Conservation (phyloP, 2,329 filamentous ascomycete species). For the Paracorniculantispora psalliotae region DNA sequence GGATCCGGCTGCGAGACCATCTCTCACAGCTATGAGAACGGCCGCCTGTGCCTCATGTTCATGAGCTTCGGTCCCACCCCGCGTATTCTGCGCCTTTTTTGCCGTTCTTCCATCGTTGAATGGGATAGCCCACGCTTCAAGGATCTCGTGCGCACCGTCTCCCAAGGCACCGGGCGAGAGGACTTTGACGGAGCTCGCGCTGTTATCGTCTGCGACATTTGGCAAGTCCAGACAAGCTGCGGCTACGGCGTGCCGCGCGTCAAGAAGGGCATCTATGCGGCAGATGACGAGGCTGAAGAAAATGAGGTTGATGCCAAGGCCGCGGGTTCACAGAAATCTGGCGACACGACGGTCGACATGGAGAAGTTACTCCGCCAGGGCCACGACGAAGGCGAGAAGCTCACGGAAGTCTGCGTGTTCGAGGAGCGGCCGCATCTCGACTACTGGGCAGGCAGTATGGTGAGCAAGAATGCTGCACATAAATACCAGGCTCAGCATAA, state of each 20-base stretch:
- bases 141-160: conserved; percentile 40
- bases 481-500: conserved; percentile 57
- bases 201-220: conserved; percentile 57
- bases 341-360: conserved; percentile 12
- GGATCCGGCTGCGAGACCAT: conserved; percentile 75
- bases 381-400: conserved; percentile 18
- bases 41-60: conserved; percentile 70
- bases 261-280: conserved; percentile 33
- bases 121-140: conserved; percentile 48
- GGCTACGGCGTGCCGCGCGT: conserved; percentile 59
- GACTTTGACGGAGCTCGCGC: conserved; percentile 49
- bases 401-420: conserved; percentile 38
- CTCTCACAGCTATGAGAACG: conserved; percentile 71
- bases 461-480: conserved; percentile 43
- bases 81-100: conserved; percentile 61
- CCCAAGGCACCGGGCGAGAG: conserved; percentile 28
- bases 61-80: conserved; percentile 57
- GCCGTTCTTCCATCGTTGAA: conserved; percentile 54
- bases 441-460: conserved; percentile 43
- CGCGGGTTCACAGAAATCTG: neutral
- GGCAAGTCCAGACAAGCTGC: conserved; percentile 62
- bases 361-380: conserved; percentile 24
- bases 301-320: conserved; percentile 14
- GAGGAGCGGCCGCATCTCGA: conserved; percentile 53
- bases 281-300: conserved; percentile 18